Base-by-base conservation (phyloP, 2,329 filamentous ascomycete genomes). In the Gnomoniopsis smithogilvyi region DNA sequence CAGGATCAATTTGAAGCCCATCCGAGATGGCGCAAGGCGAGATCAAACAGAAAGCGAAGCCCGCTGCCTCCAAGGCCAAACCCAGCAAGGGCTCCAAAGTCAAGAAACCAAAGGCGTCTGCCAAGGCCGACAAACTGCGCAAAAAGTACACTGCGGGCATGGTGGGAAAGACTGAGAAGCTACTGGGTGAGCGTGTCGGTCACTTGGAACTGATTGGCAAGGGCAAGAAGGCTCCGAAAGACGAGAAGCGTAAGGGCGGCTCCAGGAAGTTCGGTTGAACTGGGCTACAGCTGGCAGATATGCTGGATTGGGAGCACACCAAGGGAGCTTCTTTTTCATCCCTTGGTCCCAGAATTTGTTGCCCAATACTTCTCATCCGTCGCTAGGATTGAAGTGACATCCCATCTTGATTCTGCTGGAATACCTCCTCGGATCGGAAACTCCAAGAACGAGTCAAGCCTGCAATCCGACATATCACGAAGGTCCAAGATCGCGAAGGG, bases 191-290 rank as follows among this genome's bases (percentile, higher is more conserved):
- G 74, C 74, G 83, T 10, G 83, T 81, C 6, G 82, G 83, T 0
- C 83, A 86, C 60, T 70, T 86, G 24, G 83, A 86, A 74, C 68
- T 86, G 63, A 83, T 86, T 62, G 83, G 81, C 34, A 78, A 81
- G 71, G 78, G 79, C 11, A 81, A 82, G 70, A 83, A 80, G 70
- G 69, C 66, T 48, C 61, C 69, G 53, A 73, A 73, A 50, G 66
- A 72, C 47, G 53, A 61, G 60, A 72, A 68, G 33, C 60, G 67
- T 52, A 76, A 76, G 73, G 81, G 80, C 34, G 82, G 82, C 6
- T 78, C 76, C 17, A 77, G 78, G 70, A 82, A 82, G 73, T 85
- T 82, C 72, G 82, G 82, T 57, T 84, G 78, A 77, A 56, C 15
- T 15, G 21, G 34, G 22, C 45, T 3, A 24, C 45, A 47, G 8